A percentile compares a stretch with the other conserved stretches of the same genome.
Evolutionary conservation across 331 rosid species (phyloP).

Genomic region (Acacia concinna): DNA sequence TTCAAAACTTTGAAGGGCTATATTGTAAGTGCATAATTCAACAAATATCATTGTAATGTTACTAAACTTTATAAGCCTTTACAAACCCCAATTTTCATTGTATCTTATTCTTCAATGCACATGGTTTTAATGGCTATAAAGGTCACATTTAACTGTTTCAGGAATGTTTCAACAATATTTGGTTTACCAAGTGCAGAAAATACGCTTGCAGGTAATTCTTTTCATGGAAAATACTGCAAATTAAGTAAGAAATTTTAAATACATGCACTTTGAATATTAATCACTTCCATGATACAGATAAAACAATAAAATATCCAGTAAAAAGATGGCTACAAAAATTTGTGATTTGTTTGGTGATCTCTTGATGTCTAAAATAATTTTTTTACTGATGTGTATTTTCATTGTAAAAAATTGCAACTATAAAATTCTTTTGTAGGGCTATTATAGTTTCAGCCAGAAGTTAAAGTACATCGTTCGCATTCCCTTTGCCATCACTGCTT

Average conservation of each 20-base stretch:
- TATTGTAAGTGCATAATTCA: background rate
- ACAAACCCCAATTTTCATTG: background rate
- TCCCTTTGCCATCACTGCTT: slow-evolving; percentile 86
- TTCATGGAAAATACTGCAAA: background rate
- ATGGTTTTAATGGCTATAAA: slow-evolving; percentile 17
- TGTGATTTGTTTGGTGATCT: slow-evolving; percentile 17
- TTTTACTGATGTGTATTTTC: slow-evolving; percentile 13
- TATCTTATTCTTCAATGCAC: background rate
- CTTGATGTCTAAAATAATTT: slow-evolving; percentile 11
- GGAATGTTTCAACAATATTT: slow-evolving; percentile 93
- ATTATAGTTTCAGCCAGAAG: slow-evolving; percentile 99
- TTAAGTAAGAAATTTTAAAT: slow-evolving; percentile 10
- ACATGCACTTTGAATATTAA: slow-evolving; percentile 1
- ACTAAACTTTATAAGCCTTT: slow-evolving; percentile 5
- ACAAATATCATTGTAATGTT: slow-evolving; percentile 13
- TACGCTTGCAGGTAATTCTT: slow-evolving; percentile 78
- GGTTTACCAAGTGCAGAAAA: slow-evolving; percentile 93
- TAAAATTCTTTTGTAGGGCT: slow-evolving; percentile 59
- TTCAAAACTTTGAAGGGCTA: slow-evolving; percentile 2
- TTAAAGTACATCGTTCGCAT: slow-evolving; percentile 91
- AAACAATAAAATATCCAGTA: slow-evolving; percentile 6
- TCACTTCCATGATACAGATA: slow-evolving; percentile 4
- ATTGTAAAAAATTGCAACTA: background rate
- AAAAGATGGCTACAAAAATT: background rate
- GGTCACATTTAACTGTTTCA: slow-evolving; percentile 41